phyloP scores from a whole-genome alignment of 352 stramenopile species.

The Pelagophyceae sp. region DNA sequence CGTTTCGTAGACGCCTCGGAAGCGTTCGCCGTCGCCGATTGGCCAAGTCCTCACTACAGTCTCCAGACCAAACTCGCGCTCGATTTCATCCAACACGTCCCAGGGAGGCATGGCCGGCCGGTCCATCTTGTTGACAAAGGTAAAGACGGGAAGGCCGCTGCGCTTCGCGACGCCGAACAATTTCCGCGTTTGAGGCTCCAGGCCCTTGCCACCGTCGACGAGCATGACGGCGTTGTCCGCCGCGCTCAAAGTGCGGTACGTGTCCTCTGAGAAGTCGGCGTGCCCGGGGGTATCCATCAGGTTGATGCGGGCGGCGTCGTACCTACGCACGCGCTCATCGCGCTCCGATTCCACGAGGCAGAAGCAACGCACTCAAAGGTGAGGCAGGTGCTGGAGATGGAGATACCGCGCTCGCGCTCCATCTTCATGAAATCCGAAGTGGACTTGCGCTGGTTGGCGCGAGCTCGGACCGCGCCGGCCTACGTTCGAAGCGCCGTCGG shows the following conservation, averaged over 20 bases:
- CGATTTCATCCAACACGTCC: constrained; percentile 74
- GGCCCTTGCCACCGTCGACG: constrained; percentile 64
- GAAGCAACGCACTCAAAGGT: too few relatives aligned
- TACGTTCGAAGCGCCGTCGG: constrained; percentile 15
- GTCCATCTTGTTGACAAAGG: constrained; percentile 77
- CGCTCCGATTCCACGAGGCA: too few relatives aligned
- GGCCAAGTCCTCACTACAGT: constrained; percentile 64
- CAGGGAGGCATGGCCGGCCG: constrained; percentile 57
- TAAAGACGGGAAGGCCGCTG: constrained; percentile 61
- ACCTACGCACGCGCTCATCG: constrained; percentile 35
- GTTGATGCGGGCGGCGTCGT: constrained; percentile 54
- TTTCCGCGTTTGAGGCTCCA: constrained; percentile 71
- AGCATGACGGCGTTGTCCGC: constrained; percentile 74
- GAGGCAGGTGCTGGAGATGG: constrained; percentile 64
- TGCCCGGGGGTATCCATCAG: constrained; percentile 66
- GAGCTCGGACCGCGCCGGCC: constrained; percentile 60
- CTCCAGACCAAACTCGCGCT: constrained; percentile 64
- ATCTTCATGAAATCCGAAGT: constrained; percentile 74
- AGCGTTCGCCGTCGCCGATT: constrained; percentile 68
- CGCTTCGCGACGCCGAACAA: constrained; percentile 68
- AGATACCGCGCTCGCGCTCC: constrained; percentile 67
- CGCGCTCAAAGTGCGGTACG: constrained; percentile 60
- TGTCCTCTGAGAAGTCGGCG: constrained; percentile 72
- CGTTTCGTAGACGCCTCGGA: constrained; percentile 66
- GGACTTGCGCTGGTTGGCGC: constrained; percentile 60